Evolutionary conservation across 345 rosid species (phyloP).

Genomic region (Hibiscus trionum): DNA sequence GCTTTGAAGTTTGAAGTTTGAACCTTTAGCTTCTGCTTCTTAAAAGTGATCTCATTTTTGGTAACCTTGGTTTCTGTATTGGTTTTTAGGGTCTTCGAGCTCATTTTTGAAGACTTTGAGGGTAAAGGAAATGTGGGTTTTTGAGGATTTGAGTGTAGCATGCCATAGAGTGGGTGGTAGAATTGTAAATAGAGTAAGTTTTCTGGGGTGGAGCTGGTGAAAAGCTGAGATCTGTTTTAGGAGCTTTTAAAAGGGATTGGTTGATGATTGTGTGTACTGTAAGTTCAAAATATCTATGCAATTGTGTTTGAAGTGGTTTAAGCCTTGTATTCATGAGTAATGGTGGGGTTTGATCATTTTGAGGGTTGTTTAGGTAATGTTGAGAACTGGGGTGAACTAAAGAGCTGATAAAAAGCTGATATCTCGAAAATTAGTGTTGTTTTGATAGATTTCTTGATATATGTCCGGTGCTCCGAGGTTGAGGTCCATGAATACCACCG

Average conservation of each 20-base stretch:
- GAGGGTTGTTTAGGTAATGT: not conserved
- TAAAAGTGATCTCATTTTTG: conserved; percentile 7
- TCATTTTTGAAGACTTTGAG: conserved; percentile 15
- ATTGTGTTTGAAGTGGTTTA: conserved; percentile 16
- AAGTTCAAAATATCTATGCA: conserved; percentile 1
- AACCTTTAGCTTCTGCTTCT: conserved; percentile 13
- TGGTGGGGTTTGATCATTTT: not conserved
- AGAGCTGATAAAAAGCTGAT: conserved; percentile 4
- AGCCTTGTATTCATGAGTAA: conserved; percentile 4
- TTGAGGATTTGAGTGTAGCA: conserved; percentile 9
- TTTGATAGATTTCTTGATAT: conserved; percentile 6
- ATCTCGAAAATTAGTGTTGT: conserved; percentile 18
- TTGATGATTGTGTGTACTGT: conserved; percentile 19
- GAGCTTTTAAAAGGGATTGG: conserved; percentile 1
- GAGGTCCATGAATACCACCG: conserved; percentile 64
- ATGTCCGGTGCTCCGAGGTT: conserved; percentile 75
- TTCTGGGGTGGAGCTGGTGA: not conserved
- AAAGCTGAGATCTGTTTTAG: conserved; percentile 28
- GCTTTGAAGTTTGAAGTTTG: conserved; percentile 1
- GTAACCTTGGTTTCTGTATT: conserved; percentile 5
- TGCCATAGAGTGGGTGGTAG: not conserved
- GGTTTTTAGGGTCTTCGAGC: conserved; percentile 12
- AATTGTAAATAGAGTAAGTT: conserved; percentile 6
- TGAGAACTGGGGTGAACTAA: conserved; percentile 14
- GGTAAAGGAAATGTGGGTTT: conserved; percentile 1